A percentile compares a stretch with the other conserved stretches of the same genome.
These are phyloP conservation scores for Cladosporium cucumerinum DNA, from an alignment of 2,329 filamentous ascomycete genomes.

Conservation along the genomic window DNA sequence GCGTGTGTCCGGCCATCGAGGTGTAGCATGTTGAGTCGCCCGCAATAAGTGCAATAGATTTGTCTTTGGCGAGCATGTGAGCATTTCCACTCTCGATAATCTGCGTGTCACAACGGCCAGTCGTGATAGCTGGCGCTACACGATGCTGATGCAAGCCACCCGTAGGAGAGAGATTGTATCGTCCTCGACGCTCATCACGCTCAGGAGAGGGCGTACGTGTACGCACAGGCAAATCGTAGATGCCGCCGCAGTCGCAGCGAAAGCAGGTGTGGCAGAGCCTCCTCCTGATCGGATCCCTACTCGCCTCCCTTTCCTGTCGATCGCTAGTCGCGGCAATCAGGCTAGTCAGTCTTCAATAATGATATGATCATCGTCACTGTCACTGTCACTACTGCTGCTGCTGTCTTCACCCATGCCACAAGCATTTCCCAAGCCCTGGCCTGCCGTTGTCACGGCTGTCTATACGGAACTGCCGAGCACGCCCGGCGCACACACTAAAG, in stretches of 20 bases:
- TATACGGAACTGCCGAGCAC: neutral
- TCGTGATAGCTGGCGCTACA: constrained; percentile 1
- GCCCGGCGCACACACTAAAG: neutral
- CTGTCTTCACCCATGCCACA: constrained; percentile 7
- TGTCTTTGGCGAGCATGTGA: neutral
- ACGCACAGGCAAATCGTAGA: constrained; percentile 1
- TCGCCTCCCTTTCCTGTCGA: neutral
- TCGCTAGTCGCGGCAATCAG: constrained; percentile 4
- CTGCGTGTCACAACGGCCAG: neutral
- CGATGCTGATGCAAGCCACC: constrained; percentile 11
- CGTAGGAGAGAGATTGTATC: constrained; percentile 4
- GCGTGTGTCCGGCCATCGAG: neutral
- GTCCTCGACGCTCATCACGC: neutral
- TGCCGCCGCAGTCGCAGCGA: constrained; percentile 10
- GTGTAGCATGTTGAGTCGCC: neutral
- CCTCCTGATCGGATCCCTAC: neutral
- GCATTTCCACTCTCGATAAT: neutral
- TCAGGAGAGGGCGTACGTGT: constrained; percentile 16
- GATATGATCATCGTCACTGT: neutral
- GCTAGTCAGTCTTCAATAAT: neutral
- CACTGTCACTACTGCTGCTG: neutral
- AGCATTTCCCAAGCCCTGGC: constrained; percentile 2
- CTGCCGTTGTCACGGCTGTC: neutral
- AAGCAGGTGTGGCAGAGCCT: neutral
- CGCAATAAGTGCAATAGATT: neutral